Evolutionary conservation across 169 alveolate genomes (phyloP).

Genomic region (Cryptosporidium parvum): DNA sequence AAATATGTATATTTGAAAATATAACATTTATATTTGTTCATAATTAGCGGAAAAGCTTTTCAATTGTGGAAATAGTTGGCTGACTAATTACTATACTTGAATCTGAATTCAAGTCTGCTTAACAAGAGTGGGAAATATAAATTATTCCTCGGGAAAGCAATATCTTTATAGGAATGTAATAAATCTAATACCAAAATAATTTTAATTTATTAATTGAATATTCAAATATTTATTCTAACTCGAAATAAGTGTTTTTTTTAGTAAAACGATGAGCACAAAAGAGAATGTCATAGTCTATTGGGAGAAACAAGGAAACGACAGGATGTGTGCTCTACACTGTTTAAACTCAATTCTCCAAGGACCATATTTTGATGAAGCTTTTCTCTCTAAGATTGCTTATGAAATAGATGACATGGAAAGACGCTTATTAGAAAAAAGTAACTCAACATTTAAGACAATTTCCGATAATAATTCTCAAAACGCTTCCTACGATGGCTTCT

Average conservation of each 20-base stretch:
- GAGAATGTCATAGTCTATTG: conserved; percentile 82
- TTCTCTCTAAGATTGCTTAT: conserved; percentile 82
- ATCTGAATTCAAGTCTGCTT: neutral
- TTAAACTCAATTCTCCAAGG: conserved; percentile 89
- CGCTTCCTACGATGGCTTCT: conserved; percentile 83
- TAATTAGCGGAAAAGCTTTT: neutral
- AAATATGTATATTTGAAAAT: conserved; percentile 1
- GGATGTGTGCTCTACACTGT: conserved; percentile 91
- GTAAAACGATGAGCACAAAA: neutral
- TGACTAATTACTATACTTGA: neutral
- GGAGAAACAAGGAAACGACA: conserved; percentile 91
- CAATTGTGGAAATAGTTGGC: neutral
- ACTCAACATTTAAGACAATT: conserved; percentile 46
- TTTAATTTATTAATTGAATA: neutral
- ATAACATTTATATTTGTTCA: neutral
- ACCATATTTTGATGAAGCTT: conserved; percentile 82
- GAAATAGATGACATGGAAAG: conserved; percentile 83
- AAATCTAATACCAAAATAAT: neutral
- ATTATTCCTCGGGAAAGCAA: neutral
- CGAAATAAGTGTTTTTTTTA: neutral
- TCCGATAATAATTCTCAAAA: conserved; percentile 78
- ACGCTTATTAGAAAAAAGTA: conserved; percentile 5
- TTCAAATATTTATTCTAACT: neutral
- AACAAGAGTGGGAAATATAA: neutral
- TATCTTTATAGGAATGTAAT: neutral